These are phyloP conservation scores for Acacia concinna DNA, from an alignment of 331 rosid species.

Conservation along the genomic window DNA sequence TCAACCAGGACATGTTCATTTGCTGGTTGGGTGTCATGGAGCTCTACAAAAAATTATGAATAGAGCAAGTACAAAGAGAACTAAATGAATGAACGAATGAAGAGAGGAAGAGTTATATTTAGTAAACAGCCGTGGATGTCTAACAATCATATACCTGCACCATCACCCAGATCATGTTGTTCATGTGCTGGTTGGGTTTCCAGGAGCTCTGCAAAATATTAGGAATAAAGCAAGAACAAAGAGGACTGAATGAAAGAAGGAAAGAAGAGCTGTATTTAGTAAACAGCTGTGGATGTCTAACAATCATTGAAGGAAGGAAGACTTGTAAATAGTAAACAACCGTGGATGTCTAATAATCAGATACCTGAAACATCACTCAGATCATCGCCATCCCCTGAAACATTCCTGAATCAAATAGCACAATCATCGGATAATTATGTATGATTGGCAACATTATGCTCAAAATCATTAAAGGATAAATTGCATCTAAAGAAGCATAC, in stretches of 20 bases:
- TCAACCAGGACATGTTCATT: slow-evolving; percentile 39
- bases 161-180: slow-evolving; percentile 52
- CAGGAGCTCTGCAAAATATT: slow-evolving; percentile 44
- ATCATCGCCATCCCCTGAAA: slow-evolving; percentile 57
- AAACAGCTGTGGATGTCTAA: background rate
- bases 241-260: slow-evolving; percentile 6
- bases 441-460: slow-evolving; percentile 7
- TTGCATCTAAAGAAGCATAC: slow-evolving; percentile 54
- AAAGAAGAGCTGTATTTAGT: background rate
- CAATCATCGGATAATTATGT: slow-evolving; percentile 34
- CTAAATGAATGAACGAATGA: background rate
- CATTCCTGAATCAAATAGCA: slow-evolving; percentile 58
- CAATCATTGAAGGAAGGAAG: slow-evolving; percentile 21
- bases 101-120: too few species aligned
- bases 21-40: slow-evolving; percentile 44
- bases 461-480: slow-evolving; percentile 6
- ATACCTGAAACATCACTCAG: slow-evolving; percentile 68
- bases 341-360: slow-evolving; percentile 12
- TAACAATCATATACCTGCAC: slow-evolving; percentile 44
- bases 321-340: background rate
- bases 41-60: slow-evolving; percentile 41
- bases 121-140: too few species aligned
- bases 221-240: background rate
- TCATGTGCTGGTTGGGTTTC: slow-evolving; percentile 39
- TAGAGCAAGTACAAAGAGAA: background rate